Base-by-base conservation (phyloP, 371 early-diverging fungal species). In the Saksenaea oblongispora region DNA sequence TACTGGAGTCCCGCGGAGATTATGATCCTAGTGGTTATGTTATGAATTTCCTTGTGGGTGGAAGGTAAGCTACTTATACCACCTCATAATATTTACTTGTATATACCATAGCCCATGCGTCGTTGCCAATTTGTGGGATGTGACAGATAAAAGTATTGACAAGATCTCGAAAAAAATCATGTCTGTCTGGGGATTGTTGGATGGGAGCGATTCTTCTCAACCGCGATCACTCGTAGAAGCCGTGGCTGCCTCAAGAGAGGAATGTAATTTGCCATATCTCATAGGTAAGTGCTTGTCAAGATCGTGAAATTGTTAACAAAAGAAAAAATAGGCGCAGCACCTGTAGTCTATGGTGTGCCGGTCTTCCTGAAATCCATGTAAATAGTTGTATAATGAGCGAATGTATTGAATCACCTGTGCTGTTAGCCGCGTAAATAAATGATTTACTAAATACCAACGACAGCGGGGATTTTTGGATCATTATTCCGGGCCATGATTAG, bases 71-170 rank as follows among this genome's bases (percentile, higher is more conserved):
- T 34, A 34, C 53, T 26, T 53, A 31, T 59, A 39, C 18, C 36
- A 28, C 24, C 10, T 24, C 4, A 4, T 24, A 1, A 34, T 10
- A n/a, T 9, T 34, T 34, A 31, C 34, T 27, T 56, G 5, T 2
- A 22, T 53, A 34, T 15, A 24, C 18, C n/a, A 39, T 58, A 91
- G 95, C 63, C 93, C 92, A 5, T 84, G 94, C 1, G 78, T 99
- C 0, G 89, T 99, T 0, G 99, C 94, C 18, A 98, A 96, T 66
- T 82, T 99, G 15, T 99, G 99, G 99, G 99, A 99, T 79, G 98
- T 99, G 8, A 99, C 99, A 1, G 99, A 99, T 78, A 86, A 89
- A 70, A 99, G 99, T 73, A 90, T 99, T 44, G 99, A 99, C 71
- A 79, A 87, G n/a, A 89, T 94, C 62, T 90, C 91, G 17, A 80